Base-by-base conservation (phyloP, 805 yeast species). In the Candida montana region DNA sequence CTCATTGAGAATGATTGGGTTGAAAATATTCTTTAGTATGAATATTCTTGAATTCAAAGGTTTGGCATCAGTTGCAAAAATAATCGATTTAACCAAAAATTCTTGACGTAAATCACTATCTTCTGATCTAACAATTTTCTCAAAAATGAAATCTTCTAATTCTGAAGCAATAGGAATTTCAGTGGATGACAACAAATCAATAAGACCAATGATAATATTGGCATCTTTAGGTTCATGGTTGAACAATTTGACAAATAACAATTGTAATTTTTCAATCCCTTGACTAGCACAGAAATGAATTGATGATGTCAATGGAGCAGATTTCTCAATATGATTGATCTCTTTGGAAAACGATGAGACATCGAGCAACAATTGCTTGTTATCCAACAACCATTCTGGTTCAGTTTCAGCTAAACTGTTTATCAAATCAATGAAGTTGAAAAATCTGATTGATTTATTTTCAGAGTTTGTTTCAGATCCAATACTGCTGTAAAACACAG, bases 221-320 rank as follows among this genome's bases (percentile, higher is more conserved):
- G 59, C 55, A 21, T 74, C 72, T 3, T 55, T 57, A 1, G 64
- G 52, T 21, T 61, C 57, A 12, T 50, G 43, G 11, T 62, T 50
- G 36, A 73, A 55, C 49, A 62, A 68, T 5, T 44, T 42, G 7
- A 76, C 65, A 42, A 72, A 72, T 1, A 78, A 43, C 0, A 40
- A 35, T 57, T 86, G 91, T 35, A 86, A 67, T 41, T 74, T 79
- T 19, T 72, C 72, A 20, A 84, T 64, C 0, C 93, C 79, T 54
- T 83, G 89, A 27, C 75, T 81, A 4, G 86, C 69, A 55, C 83
- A 86, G 55, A 89, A 74, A 45, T 81, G 86, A 16, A 77, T 67
- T 1, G 80, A 66, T 0, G 89, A 79, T 2, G 75, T 69, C 43
- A 79, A 58, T 1, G 76, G 61, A 1, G 74, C 61, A 2, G 61